A percentile compares a stretch with the other conserved stretches of the same genome.
phyloP scores from a whole-genome alignment of 2,329 filamentous ascomycete species.

The Arthrobotrys megalospora region DNA sequence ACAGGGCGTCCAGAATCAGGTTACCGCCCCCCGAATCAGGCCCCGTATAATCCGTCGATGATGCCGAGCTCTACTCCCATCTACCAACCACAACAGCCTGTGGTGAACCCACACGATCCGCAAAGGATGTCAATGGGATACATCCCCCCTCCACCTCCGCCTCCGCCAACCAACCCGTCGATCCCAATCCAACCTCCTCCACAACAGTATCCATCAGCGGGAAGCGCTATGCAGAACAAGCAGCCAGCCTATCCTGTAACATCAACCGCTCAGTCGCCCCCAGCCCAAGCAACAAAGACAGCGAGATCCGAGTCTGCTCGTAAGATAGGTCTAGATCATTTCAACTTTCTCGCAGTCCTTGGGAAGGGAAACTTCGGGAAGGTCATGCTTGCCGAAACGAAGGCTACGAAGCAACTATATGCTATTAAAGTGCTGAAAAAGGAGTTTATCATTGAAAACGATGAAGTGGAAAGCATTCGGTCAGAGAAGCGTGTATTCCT shows the following conservation, averaged over 20 bases:
- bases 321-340: slow-evolving; percentile 95
- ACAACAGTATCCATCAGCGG: slow-evolving; percentile 49
- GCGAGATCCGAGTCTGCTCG: slow-evolving; percentile 79
- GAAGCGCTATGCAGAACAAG: slow-evolving; percentile 63
- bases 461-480: slow-evolving; percentile 97
- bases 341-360: slow-evolving; percentile 98
- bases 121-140: slow-evolving; percentile 65
- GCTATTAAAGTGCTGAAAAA: slow-evolving; percentile 99
- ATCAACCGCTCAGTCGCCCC: slow-evolving; percentile 17
- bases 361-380: slow-evolving; percentile 99
- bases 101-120: slow-evolving; percentile 63
- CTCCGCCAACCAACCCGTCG: slow-evolving; percentile 62
- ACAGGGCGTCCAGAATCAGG: slow-evolving; percentile 66
- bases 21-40: slow-evolving; percentile 62
- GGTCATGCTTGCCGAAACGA: slow-evolving; percentile 99
- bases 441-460: slow-evolving; percentile 99
- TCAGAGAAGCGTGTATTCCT: slow-evolving; percentile 98
- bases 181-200: slow-evolving; percentile 35
- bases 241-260: slow-evolving; percentile 61
- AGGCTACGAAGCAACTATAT: slow-evolving; percentile 90
- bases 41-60: slow-evolving; percentile 46
- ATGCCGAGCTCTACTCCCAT: slow-evolving; percentile 28
- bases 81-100: slow-evolving; percentile 64
- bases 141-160: slow-evolving; percentile 59
- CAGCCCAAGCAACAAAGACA: slow-evolving; percentile 67